Conservation (phyloP, 2,329 filamentous ascomycete genomes). For the Sclerotinia nivalis region DNA sequence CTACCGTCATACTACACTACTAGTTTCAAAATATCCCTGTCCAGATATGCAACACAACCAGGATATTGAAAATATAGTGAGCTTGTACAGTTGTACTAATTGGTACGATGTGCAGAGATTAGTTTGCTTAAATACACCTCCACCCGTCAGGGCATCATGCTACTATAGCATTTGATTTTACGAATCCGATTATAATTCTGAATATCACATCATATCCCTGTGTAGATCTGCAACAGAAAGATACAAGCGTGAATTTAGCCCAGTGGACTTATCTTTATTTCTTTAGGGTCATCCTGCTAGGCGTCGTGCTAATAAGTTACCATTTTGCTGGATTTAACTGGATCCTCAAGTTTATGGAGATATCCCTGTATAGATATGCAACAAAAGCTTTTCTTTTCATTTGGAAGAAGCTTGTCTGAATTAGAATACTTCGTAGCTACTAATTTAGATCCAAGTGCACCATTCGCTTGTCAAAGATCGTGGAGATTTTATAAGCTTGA, state of each 20-base stretch:
- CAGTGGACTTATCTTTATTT: too few species aligned
- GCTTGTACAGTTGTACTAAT: neutral
- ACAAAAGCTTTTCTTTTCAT: neutral
- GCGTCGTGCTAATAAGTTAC: too few species aligned
- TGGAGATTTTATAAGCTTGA: too few species aligned
- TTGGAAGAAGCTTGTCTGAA: too few species aligned
- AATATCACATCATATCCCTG: neutral
- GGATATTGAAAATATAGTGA: neutral
- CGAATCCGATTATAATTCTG: neutral
- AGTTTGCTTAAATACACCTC: neutral
- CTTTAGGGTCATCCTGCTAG: too few species aligned
- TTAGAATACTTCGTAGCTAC: too few species aligned
- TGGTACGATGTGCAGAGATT: neutral
- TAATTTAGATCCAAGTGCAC: too few species aligned
- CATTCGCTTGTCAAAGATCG: too few species aligned
- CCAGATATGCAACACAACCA: neutral
- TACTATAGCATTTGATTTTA: neutral
- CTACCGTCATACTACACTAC: neutral
- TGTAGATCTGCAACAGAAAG: neutral
- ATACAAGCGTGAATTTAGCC: too few species aligned
- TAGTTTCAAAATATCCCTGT: neutral
- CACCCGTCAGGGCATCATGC: neutral
- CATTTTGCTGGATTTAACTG: too few species aligned
- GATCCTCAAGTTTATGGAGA: too few species aligned
- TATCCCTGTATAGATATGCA: neutral